These are phyloP conservation scores for Thymus mandschuricus DNA, from an alignment of 257 asterid species.

Conservation along the genomic window DNA sequence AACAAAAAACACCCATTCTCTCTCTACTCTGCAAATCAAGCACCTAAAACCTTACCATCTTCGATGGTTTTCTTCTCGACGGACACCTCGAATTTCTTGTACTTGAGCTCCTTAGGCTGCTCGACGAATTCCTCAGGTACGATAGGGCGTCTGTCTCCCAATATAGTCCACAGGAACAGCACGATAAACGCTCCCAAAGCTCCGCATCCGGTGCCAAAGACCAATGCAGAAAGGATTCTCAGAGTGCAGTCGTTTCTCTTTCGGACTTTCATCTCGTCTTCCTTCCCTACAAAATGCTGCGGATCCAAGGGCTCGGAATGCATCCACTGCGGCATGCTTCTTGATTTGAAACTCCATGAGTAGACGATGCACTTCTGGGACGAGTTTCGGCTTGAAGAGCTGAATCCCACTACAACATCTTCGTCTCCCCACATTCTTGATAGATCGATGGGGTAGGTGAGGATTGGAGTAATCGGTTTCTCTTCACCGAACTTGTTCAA, in stretches of 20 bases:
- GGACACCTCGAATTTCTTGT: conserved; percentile 42
- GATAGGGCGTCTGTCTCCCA: conserved; percentile 66
- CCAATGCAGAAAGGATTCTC: conserved; percentile 56
- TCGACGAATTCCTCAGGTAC: conserved; percentile 67
- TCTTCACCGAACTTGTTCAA: conserved; percentile 47
- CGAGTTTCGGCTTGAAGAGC: conserved; percentile 67
- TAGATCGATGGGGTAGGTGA: conserved; percentile 62
- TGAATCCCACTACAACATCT: conserved; percentile 61
- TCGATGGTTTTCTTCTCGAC: conserved; percentile 52
- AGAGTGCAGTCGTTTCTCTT: conserved; percentile 64
- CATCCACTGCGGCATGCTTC: conserved; percentile 67
- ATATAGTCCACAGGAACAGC: conserved; percentile 57
- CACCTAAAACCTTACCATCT: conserved; percentile 57
- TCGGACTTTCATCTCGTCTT: conserved; percentile 30
- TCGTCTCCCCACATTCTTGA: conserved; percentile 59
- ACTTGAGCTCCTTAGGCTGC: conserved; percentile 47
- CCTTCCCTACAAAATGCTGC: conserved; percentile 34
- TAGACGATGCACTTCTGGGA: conserved; percentile 53
- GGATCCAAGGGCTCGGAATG: conserved; percentile 94
- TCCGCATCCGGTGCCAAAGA: conserved; percentile 76
- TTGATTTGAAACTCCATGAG: conserved; percentile 63
- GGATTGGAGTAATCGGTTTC: conserved; percentile 60
- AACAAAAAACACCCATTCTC: conserved; percentile 30
- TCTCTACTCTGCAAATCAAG: conserved; percentile 31
- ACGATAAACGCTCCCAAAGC: conserved; percentile 70